These are phyloP conservation scores for Amauroascus verrucosus DNA, from an alignment of 2,329 filamentous ascomycete species.

Conservation along the genomic window DNA sequence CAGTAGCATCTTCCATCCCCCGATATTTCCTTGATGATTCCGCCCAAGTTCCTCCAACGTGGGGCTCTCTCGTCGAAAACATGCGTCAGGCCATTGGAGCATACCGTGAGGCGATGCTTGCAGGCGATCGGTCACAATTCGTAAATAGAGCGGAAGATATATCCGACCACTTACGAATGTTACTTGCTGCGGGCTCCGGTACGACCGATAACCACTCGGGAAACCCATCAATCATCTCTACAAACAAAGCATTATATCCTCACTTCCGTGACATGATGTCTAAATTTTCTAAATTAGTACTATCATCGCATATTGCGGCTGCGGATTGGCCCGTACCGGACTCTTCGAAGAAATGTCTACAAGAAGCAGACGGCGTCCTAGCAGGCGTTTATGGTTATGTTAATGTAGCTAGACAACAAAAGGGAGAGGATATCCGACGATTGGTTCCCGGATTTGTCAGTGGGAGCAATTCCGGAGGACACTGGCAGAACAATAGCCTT, in stretches of 20 bases:
- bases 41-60: slow-evolving; percentile 68
- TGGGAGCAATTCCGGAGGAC: slow-evolving; percentile 71
- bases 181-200: slow-evolving; percentile 90
- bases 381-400: slow-evolving; percentile 93
- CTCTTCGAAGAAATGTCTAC: slow-evolving; percentile 86
- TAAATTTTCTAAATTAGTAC: slow-evolving; percentile 95
- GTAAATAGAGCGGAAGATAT: slow-evolving; percentile 95
- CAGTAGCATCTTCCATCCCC: slow-evolving; percentile 47
- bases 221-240: slow-evolving; percentile 97
- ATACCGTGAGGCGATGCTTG: slow-evolving; percentile 81
- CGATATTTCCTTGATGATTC: slow-evolving; percentile 86
- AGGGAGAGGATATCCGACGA: slow-evolving; percentile 86
- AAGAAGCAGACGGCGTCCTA: slow-evolving; percentile 93
- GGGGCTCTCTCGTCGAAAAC: slow-evolving; percentile 80
- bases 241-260: slow-evolving; percentile 92
- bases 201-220: slow-evolving; percentile 98
- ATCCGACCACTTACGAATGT: slow-evolving; percentile 83
- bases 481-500: slow-evolving; percentile 64
- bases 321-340: slow-evolving; percentile 92
- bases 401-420: slow-evolving; percentile 84
- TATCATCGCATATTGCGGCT: slow-evolving; percentile 94
- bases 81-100: slow-evolving; percentile 85
- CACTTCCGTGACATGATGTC: slow-evolving; percentile 99
- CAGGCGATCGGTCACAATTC: slow-evolving; percentile 75
- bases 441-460: slow-evolving; percentile 87